These are phyloP conservation scores for Vaccinium vitisidaea DNA, from an alignment of 148 eudicot species.

Conservation along the genomic window DNA sequence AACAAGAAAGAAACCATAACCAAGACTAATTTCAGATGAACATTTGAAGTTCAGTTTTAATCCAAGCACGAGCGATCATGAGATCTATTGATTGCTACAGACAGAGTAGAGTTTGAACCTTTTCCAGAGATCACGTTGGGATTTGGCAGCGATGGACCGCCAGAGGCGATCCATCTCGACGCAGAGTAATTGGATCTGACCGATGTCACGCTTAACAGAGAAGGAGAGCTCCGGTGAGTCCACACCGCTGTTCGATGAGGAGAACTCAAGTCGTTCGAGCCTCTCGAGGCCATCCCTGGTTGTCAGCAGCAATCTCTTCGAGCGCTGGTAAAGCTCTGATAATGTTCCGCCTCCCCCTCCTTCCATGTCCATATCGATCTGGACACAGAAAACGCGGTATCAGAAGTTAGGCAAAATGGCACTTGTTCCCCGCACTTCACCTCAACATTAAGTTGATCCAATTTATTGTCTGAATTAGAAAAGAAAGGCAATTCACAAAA, in stretches of 20 bases:
- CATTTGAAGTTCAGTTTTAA: not conserved
- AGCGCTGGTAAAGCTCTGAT: slow-evolving; percentile 74
- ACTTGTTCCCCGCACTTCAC: too few relatives aligned
- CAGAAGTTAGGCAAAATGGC: too few relatives aligned
- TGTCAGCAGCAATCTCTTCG: slow-evolving; percentile 56
- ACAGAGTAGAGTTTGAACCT: slow-evolving; percentile 34
- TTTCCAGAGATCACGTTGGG: slow-evolving; percentile 94
- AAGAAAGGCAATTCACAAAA: too few relatives aligned
- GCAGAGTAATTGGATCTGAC: slow-evolving; percentile 67
- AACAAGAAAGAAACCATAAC: not conserved
- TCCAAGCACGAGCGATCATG: not conserved
- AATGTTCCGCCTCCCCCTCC: slow-evolving; percentile 58
- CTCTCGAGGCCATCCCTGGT: slow-evolving; percentile 68
- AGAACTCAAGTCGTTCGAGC: slow-evolving; percentile 71
- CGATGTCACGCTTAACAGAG: slow-evolving; percentile 53
- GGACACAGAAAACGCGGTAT: not conserved
- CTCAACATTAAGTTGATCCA: too few relatives aligned
- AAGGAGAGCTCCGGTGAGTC: slow-evolving; percentile 66
- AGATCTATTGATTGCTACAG: not conserved
- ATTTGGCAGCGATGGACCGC: slow-evolving; percentile 72
- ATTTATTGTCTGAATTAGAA: too few relatives aligned
- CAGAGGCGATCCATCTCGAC: slow-evolving; percentile 77
- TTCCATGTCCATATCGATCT: slow-evolving; percentile 25
- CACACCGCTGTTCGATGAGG: slow-evolving; percentile 29
- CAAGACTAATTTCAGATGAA: not conserved